Base-by-base conservation (phyloP, 352 stramenopile genomes). In the Globisporangium emineosum region DNA sequence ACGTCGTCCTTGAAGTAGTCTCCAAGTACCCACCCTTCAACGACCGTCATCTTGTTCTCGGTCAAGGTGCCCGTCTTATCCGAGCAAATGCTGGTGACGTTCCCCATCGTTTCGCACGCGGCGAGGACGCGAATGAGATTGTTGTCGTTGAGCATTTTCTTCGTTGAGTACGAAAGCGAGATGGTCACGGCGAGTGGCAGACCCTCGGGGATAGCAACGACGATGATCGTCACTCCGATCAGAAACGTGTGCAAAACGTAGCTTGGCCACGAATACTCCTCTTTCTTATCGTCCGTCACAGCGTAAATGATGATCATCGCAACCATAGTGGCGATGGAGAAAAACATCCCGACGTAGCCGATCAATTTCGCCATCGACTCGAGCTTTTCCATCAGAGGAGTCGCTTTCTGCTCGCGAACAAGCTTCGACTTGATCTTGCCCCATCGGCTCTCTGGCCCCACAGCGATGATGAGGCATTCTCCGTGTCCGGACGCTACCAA, bases 101-200 rank as follows among this genome's bases (percentile, higher is more conserved):
- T 98, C 29, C 97, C 97, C 96, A 99, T 99, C 0, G 97, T 99
- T 76, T 99, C 97, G 69, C 96, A 99, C 3, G 96, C 97, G 29
- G 97, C 90, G 15, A 99, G 78, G 29, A 99, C 90, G 54, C 97
- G 97, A 35, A 99, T 98, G 35, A 99, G 86, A 71, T 99, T 99
- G 73, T 99, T 97, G 73, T 99, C 96, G 51, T 93, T 91, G 59
- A 98, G 97, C 97, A 99, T 99, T 60, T 98, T 98, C 63, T 98
- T 98, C 15, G 93, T 99, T 25, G 86, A 97, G 64, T 98, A 98
- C 7, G 95, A 97, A n/a, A 98, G 77, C 42, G 90, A 96, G 55
- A 98, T 97, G 12, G 94, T 98, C 23, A 98, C 92, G 0, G 94
- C 95, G 8, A 98, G 76, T 15, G 95, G 95, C 7, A 98, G 67